Evolutionary conservation across 805 yeast genomes (phyloP).

Genomic region (Ogataea neopini): DNA sequence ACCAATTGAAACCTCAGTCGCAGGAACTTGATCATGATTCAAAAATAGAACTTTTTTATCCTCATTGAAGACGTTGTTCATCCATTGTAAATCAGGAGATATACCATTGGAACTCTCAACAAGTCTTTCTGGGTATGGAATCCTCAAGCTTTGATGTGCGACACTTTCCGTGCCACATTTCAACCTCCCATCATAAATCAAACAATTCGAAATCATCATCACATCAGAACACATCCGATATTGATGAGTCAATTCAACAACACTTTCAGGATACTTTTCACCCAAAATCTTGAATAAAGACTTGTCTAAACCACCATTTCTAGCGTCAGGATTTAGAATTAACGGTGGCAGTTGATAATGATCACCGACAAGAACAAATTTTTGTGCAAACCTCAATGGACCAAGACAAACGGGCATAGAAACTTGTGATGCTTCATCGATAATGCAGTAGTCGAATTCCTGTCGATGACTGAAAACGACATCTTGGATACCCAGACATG

Average conservation of each 20-base stretch:
- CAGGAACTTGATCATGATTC: conserved; percentile 72
- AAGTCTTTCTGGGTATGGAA: conserved; percentile 45
- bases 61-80: conserved; percentile 54
- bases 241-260: conserved; percentile 77
- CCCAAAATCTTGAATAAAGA: conserved; percentile 78
- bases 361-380: conserved; percentile 93
- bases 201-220: conserved; percentile 75
- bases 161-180: conserved; percentile 73
- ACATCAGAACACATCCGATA: conserved; percentile 93
- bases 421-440: conserved; percentile 96
- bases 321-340: conserved; percentile 68
- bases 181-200: conserved; percentile 74
- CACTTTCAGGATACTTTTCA: conserved; percentile 69
- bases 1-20: conserved; percentile 53
- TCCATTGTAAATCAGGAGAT: conserved; percentile 45
- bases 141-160: conserved; percentile 53
- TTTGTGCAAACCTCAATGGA: conserved; percentile 74
- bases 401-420: conserved; percentile 91
- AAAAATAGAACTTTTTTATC: conserved; percentile 68
- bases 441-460: conserved; percentile 85
- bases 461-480: conserved; percentile 53
- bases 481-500: conserved; percentile 77
- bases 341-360: conserved; percentile 92
- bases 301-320: conserved; percentile 60
- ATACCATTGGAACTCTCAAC: conserved; percentile 8